phyloP scores from a whole-genome alignment of 768 basidiomycete species.

The Steccherinum ochraceum region DNA sequence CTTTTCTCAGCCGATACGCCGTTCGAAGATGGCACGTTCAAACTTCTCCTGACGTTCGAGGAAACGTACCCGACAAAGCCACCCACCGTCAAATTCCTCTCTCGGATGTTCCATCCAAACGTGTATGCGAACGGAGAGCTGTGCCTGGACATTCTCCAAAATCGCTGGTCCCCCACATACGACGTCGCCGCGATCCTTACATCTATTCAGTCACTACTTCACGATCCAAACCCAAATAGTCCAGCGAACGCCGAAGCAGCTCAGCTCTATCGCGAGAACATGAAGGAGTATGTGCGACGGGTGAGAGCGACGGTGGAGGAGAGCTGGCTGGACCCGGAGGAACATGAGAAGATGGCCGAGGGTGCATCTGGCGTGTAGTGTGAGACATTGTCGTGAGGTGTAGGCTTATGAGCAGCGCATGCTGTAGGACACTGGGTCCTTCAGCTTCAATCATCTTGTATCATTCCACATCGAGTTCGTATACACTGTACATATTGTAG shows the following conservation, averaged over 20 bases:
- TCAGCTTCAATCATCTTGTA: not conserved
- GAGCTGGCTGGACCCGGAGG: conserved; percentile 83
- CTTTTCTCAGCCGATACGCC: conserved; percentile 80
- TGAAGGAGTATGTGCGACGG: conserved; percentile 94
- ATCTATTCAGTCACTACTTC: conserved; percentile 89
- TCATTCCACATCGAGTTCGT: not conserved
- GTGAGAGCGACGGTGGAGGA: conserved; percentile 94
- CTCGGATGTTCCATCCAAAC: conserved; percentile 98
- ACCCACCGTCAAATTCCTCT: conserved; percentile 94
- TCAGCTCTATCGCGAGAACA: conserved; percentile 92
- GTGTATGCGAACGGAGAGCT: conserved; percentile 98
- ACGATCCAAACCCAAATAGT: conserved; percentile 97
- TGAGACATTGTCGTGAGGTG: not conserved
- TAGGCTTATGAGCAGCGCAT: not conserved
- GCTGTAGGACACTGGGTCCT: not conserved
- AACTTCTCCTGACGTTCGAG: conserved; percentile 90
- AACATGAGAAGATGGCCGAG: conserved; percentile 48
- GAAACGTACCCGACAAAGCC: conserved; percentile 99
- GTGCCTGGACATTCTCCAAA: conserved; percentile 97
- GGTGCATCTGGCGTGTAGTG: not conserved
- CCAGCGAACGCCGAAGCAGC: conserved; percentile 99
- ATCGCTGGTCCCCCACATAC: conserved; percentile 98
- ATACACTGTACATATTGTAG: not conserved
- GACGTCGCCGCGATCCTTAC: conserved; percentile 98
- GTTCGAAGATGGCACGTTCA: conserved; percentile 99